Percentiles rank a stretch among this genome's conserved stretches.
These are phyloP conservation scores for Ganoderma resinaceum DNA, from an alignment of 1,284 basidiomycete species.

Conservation along the genomic window DNA sequence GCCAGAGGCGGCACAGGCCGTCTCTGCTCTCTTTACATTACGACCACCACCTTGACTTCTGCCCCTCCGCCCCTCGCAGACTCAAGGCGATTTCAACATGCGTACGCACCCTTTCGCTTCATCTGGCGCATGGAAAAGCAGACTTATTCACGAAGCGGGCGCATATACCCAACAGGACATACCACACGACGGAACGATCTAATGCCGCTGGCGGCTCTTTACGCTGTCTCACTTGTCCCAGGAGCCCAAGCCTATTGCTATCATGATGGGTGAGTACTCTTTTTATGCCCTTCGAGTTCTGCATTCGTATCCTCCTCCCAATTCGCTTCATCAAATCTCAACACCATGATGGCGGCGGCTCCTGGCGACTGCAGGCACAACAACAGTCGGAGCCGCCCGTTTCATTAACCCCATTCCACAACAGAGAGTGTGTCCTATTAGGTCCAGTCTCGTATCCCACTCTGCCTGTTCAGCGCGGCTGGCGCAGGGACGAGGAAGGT, in stretches of 20 bases:
- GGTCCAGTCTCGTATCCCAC: neutral
- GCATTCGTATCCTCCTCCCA: neutral
- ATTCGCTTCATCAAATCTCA: neutral
- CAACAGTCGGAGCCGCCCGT: neutral
- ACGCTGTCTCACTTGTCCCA: slow-evolving; percentile 2
- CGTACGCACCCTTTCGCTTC: neutral
- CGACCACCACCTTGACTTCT: neutral
- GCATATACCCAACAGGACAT: neutral
- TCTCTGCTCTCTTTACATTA: neutral
- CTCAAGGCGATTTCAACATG: neutral
- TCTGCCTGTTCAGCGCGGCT: neutral
- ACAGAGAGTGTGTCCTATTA: neutral
- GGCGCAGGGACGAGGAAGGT: neutral
- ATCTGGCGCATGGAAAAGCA: neutral
- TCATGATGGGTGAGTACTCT: neutral
- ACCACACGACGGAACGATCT: neutral
- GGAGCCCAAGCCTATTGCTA: slow-evolving; percentile 13
- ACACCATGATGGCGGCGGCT: neutral
- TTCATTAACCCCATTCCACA: neutral
- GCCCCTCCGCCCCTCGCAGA: neutral
- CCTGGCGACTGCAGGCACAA: neutral
- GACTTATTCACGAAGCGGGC: neutral
- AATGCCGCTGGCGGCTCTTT: slow-evolving; percentile 6
- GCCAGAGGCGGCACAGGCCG: neutral
- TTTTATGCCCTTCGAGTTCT: too few relatives aligned